Base-by-base conservation (phyloP, 306 rosid genomes). In the Quercus aquifolioides region DNA sequence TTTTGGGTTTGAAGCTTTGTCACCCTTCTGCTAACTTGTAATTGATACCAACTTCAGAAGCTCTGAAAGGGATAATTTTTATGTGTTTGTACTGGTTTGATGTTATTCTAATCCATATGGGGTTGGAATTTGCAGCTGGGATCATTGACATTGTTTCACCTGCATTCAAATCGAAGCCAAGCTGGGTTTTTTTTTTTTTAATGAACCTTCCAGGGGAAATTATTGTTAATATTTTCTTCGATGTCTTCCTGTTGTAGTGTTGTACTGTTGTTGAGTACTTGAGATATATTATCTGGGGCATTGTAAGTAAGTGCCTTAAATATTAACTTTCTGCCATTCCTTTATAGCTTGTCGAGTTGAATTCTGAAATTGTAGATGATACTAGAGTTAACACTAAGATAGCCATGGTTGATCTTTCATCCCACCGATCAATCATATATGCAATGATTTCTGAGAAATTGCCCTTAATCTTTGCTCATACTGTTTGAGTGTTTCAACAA, bases 1-100 rank as follows among this genome's bases (percentile, higher is more conserved):
- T 68, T n/a, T 5, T 35, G 72, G 79, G 54, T 81, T 71, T 52
- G 59, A 78, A 82, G 80, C 74, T 71, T 81, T 73, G 41, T 77
- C 71, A 76, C 74, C 54, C 55, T 51, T 65, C 28, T 65, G 7
- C 81, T 74, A 19, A 70, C 78, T 64, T 77, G 58, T 74, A 59
- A 77, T 69, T 73, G 76, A 68, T 11, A 30, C 55, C 38, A 79
- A 79, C 75, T 83, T 72, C 43, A 31, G 55, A 10, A 6, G 28
- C 80, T 68, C 57, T 74, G 76, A 25, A 55, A 21, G 79, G 76
- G 17, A 49, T 11, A 13, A 3, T 49, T 75, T 80, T 78, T 84
- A 31, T 74, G 74, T 75, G 70, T 68, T 75, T n/a, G 26, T 71
- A 21, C 23, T 69, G 8, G 19, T 76, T 64, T 31, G 3, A 1